Conservation (phyloP, 2,329 filamentous ascomycete genomes). For the Lachnellula cervina region DNA sequence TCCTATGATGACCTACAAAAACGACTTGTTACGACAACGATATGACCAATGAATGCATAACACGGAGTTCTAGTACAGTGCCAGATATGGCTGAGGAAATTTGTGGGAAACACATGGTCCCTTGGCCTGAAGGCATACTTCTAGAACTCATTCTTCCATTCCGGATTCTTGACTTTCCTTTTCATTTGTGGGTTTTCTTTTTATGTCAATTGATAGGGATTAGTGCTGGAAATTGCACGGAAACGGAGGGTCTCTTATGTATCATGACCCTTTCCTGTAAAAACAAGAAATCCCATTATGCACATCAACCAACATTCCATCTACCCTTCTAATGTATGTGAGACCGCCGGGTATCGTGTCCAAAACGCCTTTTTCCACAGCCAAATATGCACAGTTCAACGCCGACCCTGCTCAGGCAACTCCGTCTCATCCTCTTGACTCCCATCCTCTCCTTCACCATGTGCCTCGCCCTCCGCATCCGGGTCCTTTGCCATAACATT, state of each 20-base stretch:
- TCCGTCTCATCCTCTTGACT: slow-evolving; percentile 17
- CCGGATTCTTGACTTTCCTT: slow-evolving; percentile 12
- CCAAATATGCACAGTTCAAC: neutral
- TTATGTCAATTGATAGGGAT: slow-evolving; percentile 24
- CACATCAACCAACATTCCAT: slow-evolving; percentile 3
- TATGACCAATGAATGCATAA: slow-evolving; percentile 31
- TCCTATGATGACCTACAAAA: slow-evolving; percentile 50
- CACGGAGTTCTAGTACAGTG: slow-evolving; percentile 22
- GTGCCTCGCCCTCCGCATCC: slow-evolving; percentile 32
- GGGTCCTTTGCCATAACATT: slow-evolving; percentile 80
- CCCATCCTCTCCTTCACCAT: slow-evolving; percentile 23
- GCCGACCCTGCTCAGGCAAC: slow-evolving; percentile 7
- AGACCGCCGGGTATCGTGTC: slow-evolving; percentile 22
- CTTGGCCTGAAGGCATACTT: slow-evolving; percentile 17
- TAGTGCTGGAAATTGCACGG: slow-evolving; percentile 19
- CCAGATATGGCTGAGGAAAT: slow-evolving; percentile 16
- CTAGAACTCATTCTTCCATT: slow-evolving; percentile 14
- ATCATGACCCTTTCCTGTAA: slow-evolving; percentile 28
- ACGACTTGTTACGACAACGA: slow-evolving; percentile 28
- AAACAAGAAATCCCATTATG: slow-evolving; percentile 44
- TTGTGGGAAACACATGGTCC: slow-evolving; percentile 17
- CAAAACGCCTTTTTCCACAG: slow-evolving; percentile 16
- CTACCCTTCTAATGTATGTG: slow-evolving; percentile 3
- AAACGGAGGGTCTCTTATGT: slow-evolving; percentile 27
- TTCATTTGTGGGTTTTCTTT: slow-evolving; percentile 10